Percentiles rank a stretch among this genome's conserved stretches.
These are phyloP conservation scores for Neurospora sp. DNA, from an alignment of 495 filamentous ascomycete species.

Conservation along the genomic window DNA sequence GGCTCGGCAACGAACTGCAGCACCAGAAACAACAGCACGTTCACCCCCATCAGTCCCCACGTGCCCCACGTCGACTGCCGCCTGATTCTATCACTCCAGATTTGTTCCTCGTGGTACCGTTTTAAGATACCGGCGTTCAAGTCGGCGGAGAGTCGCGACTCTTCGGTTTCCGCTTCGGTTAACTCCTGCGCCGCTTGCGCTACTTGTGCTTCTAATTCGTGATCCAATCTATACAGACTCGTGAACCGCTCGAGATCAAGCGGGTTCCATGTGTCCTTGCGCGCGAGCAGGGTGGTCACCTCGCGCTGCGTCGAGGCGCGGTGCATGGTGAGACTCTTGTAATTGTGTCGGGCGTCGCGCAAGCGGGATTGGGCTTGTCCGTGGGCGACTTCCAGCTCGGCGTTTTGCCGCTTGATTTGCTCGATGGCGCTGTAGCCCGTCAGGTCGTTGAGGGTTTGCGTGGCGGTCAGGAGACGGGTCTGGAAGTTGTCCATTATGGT, in stretches of 20 bases:
- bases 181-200: constrained; percentile 59
- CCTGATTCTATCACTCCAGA: constrained; percentile 96
- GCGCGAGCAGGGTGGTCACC: constrained; percentile 84
- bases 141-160: constrained; percentile 60
- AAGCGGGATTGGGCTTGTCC: constrained; percentile 53
- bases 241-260: constrained; percentile 92
- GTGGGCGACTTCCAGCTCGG: constrained; percentile 55
- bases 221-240: constrained; percentile 79
- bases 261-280: constrained; percentile 86
- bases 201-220: constrained; percentile 86
- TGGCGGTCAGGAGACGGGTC: constrained; percentile 70
- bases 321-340: constrained; percentile 65
- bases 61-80: constrained; percentile 96
- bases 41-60: constrained; percentile 95
- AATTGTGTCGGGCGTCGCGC: constrained; percentile 58
- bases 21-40: constrained; percentile 78
- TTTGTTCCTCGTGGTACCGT: constrained; percentile 97
- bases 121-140: constrained; percentile 72
- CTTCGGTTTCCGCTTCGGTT: constrained; percentile 60
- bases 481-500: constrained; percentile 82
- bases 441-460: constrained; percentile 80
- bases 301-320: constrained; percentile 86
- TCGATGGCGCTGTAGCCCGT: constrained; percentile 95
- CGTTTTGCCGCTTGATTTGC: constrained; percentile 66
- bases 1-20: constrained; percentile 93